Percentiles rank a stretch among this genome's conserved stretches.
phyloP scores from a whole-genome alignment of 1,284 basidiomycete genomes.

The Exobasidium rhododendri region DNA sequence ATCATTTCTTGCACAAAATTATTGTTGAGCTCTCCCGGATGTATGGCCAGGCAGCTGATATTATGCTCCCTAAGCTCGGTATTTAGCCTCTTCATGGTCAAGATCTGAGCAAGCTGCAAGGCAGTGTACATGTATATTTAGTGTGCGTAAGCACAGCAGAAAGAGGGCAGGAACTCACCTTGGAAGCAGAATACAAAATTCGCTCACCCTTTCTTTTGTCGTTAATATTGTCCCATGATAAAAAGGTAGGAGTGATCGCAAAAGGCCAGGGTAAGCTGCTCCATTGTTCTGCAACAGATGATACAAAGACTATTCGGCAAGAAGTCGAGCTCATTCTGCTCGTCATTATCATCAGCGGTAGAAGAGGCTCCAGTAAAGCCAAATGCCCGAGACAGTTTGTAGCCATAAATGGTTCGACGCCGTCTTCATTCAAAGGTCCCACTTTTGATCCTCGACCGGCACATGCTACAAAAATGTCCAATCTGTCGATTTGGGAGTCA shows the following conservation, averaged over 20 bases:
- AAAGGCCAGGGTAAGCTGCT: conserved; percentile 5
- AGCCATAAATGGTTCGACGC: conserved; percentile 9
- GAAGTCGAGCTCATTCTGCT: background rate
- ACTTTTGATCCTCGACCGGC: conserved; percentile 1
- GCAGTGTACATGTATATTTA: too few species aligned
- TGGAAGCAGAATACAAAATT: background rate
- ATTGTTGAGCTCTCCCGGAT: conserved; percentile 14
- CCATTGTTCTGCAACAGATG: conserved; percentile 2
- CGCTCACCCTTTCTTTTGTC: conserved; percentile 6
- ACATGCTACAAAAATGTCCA: conserved; percentile 7
- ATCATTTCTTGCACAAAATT: conserved; percentile 8
- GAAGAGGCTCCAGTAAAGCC: background rate
- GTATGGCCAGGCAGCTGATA: conserved; percentile 5
- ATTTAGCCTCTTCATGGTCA: background rate
- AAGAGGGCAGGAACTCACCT: too few species aligned
- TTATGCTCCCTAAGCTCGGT: background rate
- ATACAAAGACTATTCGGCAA: conserved; percentile 9
- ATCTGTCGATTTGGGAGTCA: background rate
- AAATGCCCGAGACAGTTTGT: conserved; percentile 4
- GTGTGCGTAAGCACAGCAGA: too few species aligned
- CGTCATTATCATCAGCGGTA: background rate
- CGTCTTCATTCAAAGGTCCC: conserved; percentile 1
- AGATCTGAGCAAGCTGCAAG: background rate
- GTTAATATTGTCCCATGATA: conserved; percentile 3
- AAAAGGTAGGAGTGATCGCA: background rate